Conservation (phyloP, 345 rosid genomes). For the Atalantia buxifolia region DNA sequence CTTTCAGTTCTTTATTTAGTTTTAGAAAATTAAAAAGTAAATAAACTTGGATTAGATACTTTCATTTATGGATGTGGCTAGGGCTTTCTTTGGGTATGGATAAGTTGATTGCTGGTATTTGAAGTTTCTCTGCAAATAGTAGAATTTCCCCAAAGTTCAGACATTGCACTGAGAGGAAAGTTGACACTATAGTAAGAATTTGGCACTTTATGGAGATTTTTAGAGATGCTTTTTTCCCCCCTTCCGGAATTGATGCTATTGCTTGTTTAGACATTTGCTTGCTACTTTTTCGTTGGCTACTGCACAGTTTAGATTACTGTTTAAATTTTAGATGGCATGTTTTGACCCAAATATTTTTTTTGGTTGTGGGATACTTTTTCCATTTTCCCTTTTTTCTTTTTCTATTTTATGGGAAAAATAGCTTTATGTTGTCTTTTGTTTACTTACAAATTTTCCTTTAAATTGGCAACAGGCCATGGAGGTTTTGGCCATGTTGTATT, state of each 20-base stretch:
- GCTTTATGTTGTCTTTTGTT: neutral
- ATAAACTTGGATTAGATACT: neutral
- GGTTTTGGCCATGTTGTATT: constrained; percentile 93
- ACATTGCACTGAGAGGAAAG: neutral
- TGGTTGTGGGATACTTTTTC: neutral
- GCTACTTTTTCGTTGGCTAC: too few species aligned
- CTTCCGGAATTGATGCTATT: neutral
- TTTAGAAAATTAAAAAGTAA: constrained; percentile 2
- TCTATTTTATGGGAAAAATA: neutral
- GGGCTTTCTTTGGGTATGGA: neutral
- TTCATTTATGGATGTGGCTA: neutral
- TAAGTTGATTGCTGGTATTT: constrained; percentile 5
- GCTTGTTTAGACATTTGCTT: neutral
- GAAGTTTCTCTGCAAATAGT: constrained; percentile 2
- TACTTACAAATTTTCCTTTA: neutral
- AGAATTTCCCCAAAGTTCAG: neutral
- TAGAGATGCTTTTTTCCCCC: neutral
- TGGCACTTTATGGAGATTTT: neutral
- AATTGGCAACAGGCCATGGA: constrained; percentile 68
- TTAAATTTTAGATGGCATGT: neutral
- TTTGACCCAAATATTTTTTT: neutral
- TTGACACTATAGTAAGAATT: neutral
- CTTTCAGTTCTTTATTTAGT: neutral
- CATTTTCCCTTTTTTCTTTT: neutral
- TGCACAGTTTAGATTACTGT: neutral